These are phyloP conservation scores for Annulohypoxylon moriforme DNA, from an alignment of 495 filamentous ascomycete genomes.

Conservation along the genomic window DNA sequence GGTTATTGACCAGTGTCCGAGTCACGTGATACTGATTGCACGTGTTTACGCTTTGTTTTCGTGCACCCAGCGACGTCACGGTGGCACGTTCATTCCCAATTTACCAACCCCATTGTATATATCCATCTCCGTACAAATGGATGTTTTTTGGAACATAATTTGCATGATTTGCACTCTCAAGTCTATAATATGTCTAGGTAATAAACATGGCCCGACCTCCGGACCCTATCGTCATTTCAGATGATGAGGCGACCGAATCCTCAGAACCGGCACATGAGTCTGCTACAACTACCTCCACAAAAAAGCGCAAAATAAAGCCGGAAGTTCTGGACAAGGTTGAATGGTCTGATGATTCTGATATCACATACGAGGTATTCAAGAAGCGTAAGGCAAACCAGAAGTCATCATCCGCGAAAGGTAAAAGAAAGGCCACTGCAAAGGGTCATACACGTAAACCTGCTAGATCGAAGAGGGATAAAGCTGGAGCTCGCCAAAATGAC, in stretches of 20 bases:
- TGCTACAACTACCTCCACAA: neutral
- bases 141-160: neutral
- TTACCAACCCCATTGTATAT: neutral
- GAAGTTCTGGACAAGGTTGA: slow-evolving; percentile 24
- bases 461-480: slow-evolving; percentile 11
- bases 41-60: slow-evolving; percentile 26
- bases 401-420: slow-evolving; percentile 28
- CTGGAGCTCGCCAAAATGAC: slow-evolving; percentile 24
- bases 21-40: neutral
- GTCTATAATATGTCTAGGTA: neutral
- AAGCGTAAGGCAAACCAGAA: slow-evolving; percentile 35
- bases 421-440: slow-evolving; percentile 25
- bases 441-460: slow-evolving; percentile 21
- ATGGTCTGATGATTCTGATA: slow-evolving; percentile 43
- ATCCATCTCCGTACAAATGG: neutral
- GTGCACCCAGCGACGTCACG: neutral
- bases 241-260: slow-evolving; percentile 44
- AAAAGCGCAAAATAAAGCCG: slow-evolving; percentile 39
- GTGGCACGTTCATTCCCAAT: neutral
- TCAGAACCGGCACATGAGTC: slow-evolving; percentile 28
- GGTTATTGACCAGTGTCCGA: too few species aligned
- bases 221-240: slow-evolving; percentile 37
- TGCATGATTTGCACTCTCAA: neutral
- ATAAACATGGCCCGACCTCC: slow-evolving; percentile 31
- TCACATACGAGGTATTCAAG: slow-evolving; percentile 30